phyloP scores from a whole-genome alignment of 176 grass and related monocot species.

The Ananas comosus region DNA sequence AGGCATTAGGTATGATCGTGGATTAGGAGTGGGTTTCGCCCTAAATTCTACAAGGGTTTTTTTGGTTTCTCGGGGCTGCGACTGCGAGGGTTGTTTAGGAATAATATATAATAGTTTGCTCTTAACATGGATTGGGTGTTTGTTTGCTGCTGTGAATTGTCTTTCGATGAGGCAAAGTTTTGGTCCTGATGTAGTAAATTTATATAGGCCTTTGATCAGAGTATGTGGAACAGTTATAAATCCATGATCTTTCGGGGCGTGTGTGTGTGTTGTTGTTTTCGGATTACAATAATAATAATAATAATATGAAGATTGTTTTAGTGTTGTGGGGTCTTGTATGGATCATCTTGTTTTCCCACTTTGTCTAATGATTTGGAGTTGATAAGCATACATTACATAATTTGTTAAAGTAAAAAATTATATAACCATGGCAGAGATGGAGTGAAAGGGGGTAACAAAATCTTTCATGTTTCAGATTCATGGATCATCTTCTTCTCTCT shows the following conservation, averaged over 20 bases:
- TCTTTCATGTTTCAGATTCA: not conserved
- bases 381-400: not conserved
- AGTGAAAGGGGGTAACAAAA: not conserved
- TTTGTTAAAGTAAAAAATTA: not conserved
- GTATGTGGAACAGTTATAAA: not conserved
- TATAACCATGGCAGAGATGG: not conserved
- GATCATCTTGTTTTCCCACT: not conserved
- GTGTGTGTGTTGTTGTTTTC: not conserved
- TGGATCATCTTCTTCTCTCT: not conserved
- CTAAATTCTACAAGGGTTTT: not conserved
- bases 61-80: not conserved
- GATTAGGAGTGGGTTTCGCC: not conserved
- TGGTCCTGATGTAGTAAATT: not conserved
- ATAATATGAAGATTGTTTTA: slow-evolving; percentile 1
- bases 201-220: not conserved
- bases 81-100: not conserved
- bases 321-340: not conserved
- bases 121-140: not conserved
- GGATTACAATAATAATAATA: not conserved
- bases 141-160: not conserved
- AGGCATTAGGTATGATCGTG: not conserved
- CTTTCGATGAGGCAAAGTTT: not conserved
- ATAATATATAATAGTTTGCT: too few species aligned
- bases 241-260: not conserved
- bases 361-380: not conserved